Evolutionary conservation across 2,329 filamentous ascomycete genomes (phyloP).

Genomic region (Paraconiothyrium brasiliense): DNA sequence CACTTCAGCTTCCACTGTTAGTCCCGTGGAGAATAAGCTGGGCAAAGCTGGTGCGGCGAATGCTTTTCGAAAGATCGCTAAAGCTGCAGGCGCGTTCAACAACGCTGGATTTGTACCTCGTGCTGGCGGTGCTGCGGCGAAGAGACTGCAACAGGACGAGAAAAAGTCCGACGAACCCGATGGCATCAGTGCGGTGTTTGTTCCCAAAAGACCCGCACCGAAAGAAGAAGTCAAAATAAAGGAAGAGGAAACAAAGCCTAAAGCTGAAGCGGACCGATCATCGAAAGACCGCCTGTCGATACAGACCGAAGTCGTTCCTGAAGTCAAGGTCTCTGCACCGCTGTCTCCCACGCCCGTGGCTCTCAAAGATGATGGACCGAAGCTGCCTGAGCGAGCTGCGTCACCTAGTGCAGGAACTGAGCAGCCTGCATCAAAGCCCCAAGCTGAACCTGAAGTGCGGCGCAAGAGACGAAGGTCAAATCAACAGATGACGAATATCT

Average conservation of each 20-base stretch:
- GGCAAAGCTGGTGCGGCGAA: constrained; percentile 78
- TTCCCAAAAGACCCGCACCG: constrained; percentile 63
- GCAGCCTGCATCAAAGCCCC: constrained; percentile 30
- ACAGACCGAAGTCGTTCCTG: constrained; percentile 45
- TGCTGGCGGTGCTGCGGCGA: constrained; percentile 84
- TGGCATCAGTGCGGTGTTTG: constrained; percentile 88
- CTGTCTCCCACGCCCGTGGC: constrained; percentile 30
- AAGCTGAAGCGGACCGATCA: constrained; percentile 31
- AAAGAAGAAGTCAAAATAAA: constrained; percentile 42
- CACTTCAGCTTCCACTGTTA: constrained; percentile 76
- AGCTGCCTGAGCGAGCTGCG: constrained; percentile 48
- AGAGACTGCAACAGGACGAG: constrained; percentile 68
- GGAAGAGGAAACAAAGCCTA: constrained; percentile 33
- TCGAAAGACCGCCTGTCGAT: constrained; percentile 42
- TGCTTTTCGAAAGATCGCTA: constrained; percentile 81
- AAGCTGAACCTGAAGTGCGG: constrained; percentile 56
- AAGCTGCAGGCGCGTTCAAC: constrained; percentile 73
- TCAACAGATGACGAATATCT: constrained; percentile 81
- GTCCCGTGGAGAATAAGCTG: constrained; percentile 86
- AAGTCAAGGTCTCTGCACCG: constrained; percentile 48
- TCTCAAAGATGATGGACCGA: constrained; percentile 34
- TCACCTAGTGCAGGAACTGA: constrained; percentile 32
- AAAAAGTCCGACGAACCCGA: constrained; percentile 76
- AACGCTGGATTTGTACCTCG: constrained; percentile 82
- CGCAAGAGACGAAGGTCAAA: constrained; percentile 72